Evolutionary conservation across 495 filamentous ascomycete genomes (phyloP), one percentile per base, ranked within the genome.

Genomic region (Talaromyces borbonicus): DNA sequence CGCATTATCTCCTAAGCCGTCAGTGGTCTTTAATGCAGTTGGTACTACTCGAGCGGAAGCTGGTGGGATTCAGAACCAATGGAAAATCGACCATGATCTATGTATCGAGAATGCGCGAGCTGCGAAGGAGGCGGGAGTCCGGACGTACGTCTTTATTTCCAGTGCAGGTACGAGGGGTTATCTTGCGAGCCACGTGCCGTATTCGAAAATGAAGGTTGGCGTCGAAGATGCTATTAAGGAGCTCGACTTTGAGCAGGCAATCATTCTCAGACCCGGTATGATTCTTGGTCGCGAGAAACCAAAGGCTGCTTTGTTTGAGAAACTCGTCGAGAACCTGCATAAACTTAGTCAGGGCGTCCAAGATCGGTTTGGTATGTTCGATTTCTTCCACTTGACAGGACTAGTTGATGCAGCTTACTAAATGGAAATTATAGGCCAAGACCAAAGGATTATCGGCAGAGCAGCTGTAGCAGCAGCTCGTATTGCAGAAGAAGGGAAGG

Each of bases 61-160:
- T 11, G 73, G 73, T 19, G 56, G 68, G 27, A 32, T 74, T 46
- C 54, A 65, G 35, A 58, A 61, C n/a, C 73, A 75, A 48, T 64
- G 65, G 52, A 66, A 66, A 36, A 75, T 76, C 54, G 73, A 76
- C 58, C 54, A 69, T 48, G 71, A 74, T 49, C 55, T 70, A 31
- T 67, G 65, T 51, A 49, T 71, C 18, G 64, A 65, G 35, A 67
- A 70, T 46, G 73, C 73, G 2, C 50, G 53, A 18, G 70, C 71
- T 2, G 73, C 73, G 14, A 72, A 72, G 43, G 60, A 56, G 0
- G 69, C 67, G 2, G 73, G 72, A n/a, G 64, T 66, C n/a, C 61
- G 57, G 31, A 68, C 64, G 1, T 75, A 73, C 35, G 66, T 76
- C 14, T 68, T 66, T 35, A 67, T 76, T 18, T 73, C 71, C 6